Evolutionary conservation across 2,329 filamentous ascomycete species (phyloP).

Genomic region (Chaetomium globosum): DNA sequence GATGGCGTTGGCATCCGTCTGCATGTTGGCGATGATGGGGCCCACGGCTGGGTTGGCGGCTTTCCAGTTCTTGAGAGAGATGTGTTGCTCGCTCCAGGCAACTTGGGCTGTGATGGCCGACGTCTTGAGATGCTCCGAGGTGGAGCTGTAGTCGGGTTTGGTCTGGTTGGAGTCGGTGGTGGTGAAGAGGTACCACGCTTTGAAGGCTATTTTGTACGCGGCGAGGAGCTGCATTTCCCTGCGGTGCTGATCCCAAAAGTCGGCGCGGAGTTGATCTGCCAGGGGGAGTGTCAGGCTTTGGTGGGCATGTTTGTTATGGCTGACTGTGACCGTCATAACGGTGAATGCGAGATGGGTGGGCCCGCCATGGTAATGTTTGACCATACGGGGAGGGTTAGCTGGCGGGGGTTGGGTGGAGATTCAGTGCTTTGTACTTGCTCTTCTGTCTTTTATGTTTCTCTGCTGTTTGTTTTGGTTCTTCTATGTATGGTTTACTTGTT

Average conservation of each 20-base stretch:
- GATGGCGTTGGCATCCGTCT: slow-evolving; percentile 9
- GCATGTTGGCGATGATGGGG: slow-evolving; percentile 16
- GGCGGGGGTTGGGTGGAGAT: slow-evolving; percentile 4
- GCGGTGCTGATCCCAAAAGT: slow-evolving; percentile 15
- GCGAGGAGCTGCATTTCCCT: background rate
- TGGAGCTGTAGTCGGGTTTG: background rate
- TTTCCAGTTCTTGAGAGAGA: slow-evolving; percentile 10
- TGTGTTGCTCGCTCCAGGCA: slow-evolving; percentile 8
- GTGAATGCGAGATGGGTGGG: slow-evolving; percentile 1
- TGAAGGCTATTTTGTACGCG: slow-evolving; percentile 14
- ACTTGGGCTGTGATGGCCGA: slow-evolving; percentile 15
- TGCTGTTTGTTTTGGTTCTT: too few relatives aligned
- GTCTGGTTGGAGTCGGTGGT: background rate
- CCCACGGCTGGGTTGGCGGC: slow-evolving; percentile 13
- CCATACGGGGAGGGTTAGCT: background rate
- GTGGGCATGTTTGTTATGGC: slow-evolving; percentile 12
- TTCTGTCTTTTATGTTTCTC: too few relatives aligned
- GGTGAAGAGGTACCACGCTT: slow-evolving; percentile 3
- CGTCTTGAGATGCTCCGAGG: slow-evolving; percentile 3
- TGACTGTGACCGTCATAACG: slow-evolving; percentile 1
- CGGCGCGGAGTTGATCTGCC: slow-evolving; percentile 23
- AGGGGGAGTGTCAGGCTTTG: slow-evolving; percentile 17
- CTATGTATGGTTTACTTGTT: too few relatives aligned
- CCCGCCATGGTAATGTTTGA: slow-evolving; percentile 13
- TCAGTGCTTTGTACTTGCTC: too few relatives aligned